A percentile compares a stretch with the other conserved stretches of the same genome.
phyloP scores from a whole-genome alignment of 73 alveolate species.

The Stentor roeselii region DNA sequence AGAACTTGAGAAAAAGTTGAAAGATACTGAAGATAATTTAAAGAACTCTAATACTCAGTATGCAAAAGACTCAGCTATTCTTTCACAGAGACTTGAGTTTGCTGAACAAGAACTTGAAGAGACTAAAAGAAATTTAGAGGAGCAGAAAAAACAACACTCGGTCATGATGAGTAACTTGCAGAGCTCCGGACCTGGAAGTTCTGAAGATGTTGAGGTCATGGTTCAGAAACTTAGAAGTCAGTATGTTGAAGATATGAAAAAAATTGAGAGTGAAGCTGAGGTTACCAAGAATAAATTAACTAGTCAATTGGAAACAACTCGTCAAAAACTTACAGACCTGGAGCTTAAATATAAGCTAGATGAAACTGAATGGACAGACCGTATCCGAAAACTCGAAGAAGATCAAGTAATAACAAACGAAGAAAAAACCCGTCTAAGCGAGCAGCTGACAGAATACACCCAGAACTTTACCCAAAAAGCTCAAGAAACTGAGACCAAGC shows the following conservation, averaged over 20 bases:
- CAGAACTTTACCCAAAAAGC: neutral
- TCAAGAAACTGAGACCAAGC: constrained; percentile 21
- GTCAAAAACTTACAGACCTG: neutral
- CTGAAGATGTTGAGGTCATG: constrained; percentile 42
- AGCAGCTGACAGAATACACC: neutral
- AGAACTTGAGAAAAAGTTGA: constrained; percentile 37
- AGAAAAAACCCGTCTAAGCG: neutral
- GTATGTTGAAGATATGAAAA: constrained; percentile 17
- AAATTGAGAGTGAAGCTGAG: constrained; percentile 26
- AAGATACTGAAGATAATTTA: constrained; percentile 11
- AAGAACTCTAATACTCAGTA: neutral
- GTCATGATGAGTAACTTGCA: constrained; percentile 24
- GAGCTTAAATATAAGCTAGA: neutral
- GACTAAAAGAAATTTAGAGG: constrained; percentile 22
- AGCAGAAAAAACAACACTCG: constrained; percentile 52
- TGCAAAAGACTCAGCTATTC: constrained; percentile 68
- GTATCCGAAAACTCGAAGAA: neutral
- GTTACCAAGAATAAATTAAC: constrained; percentile 14
- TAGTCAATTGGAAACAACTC: neutral
- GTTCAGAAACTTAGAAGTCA: neutral
- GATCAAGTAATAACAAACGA: neutral
- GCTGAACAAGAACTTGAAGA: constrained; percentile 49
- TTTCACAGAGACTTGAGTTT: constrained; percentile 64
- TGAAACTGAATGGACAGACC: neutral
- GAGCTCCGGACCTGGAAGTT: constrained; percentile 37